phyloP scores from a whole-genome alignment of 208 protist genomes.

The Blechomonas ayalai region DNA sequence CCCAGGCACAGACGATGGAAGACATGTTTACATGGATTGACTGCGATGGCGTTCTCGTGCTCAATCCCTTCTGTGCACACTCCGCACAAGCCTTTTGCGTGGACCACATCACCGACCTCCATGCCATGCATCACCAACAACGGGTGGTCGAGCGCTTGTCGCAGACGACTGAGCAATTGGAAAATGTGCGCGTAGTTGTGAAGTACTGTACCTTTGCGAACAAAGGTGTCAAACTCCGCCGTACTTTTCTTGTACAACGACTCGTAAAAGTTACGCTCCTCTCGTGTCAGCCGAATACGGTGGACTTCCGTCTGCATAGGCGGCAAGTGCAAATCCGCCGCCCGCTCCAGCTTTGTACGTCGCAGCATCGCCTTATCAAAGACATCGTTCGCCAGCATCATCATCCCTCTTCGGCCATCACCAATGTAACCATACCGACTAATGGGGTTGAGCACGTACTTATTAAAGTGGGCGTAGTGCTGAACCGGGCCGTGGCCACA shows the following conservation, averaged over 20 bases:
- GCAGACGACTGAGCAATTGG: constrained; percentile 87
- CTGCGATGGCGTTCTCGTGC: constrained; percentile 36
- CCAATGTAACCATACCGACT: constrained; percentile 91
- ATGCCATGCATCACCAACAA: constrained; percentile 75
- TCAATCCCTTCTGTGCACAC: constrained; percentile 74
- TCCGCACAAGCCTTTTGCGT: constrained; percentile 73
- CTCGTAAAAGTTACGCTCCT: constrained; percentile 90
- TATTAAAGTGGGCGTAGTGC: constrained; percentile 92
- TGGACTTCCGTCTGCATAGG: constrained; percentile 45
- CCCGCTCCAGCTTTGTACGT: constrained; percentile 86
- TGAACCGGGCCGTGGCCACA: constrained; percentile 90
- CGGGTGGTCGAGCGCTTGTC: constrained; percentile 89
- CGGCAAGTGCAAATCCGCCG: constrained; percentile 76
- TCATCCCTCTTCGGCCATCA: constrained; percentile 79
- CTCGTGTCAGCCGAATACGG: constrained; percentile 49
- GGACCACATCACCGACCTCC: constrained; percentile 43
- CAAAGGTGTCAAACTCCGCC: constrained; percentile 87
- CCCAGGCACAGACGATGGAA: constrained; percentile 83
- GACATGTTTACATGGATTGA: constrained; percentile 69
- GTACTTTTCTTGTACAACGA: constrained; percentile 89
- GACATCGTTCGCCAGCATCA: constrained; percentile 82
- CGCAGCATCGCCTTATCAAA: constrained; percentile 86
- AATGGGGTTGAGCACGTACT: constrained; percentile 93
- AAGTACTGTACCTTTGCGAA: constrained; percentile 83
- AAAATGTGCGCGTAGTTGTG: constrained; percentile 95